Conservation (phyloP, 192 early-diverging fungal species). For the Linnemannia elongata region DNA sequence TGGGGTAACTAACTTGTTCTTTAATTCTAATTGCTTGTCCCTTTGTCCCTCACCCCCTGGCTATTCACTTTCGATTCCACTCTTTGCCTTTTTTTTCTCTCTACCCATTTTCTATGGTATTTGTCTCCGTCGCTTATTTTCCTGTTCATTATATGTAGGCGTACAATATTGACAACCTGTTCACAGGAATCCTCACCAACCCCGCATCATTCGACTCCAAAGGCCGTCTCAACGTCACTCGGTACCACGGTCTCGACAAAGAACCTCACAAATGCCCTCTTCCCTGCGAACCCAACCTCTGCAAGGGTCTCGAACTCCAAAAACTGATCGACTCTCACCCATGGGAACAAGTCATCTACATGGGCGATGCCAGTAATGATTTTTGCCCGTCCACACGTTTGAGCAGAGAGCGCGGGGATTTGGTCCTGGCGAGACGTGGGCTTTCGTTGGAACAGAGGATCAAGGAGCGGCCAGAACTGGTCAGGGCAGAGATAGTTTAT, state of each 20-base stretch:
- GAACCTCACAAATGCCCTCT: slow-evolving; percentile 64
- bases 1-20: slow-evolving; percentile 55
- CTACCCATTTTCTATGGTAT: not conserved
- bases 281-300: slow-evolving; percentile 71
- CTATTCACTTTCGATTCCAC: slow-evolving; percentile 11
- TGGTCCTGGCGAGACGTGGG: slow-evolving; percentile 30
- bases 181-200: slow-evolving; percentile 71
- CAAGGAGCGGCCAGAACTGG: slow-evolving; percentile 18
- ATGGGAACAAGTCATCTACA: slow-evolving; percentile 62
- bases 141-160: slow-evolving; percentile 40
- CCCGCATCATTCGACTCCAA: slow-evolving; percentile 60
- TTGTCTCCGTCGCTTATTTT: not conserved
- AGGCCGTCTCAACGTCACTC: slow-evolving; percentile 58
- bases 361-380: slow-evolving; percentile 69
- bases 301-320: slow-evolving; percentile 66
- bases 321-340: slow-evolving; percentile 29
- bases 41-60: slow-evolving; percentile 63
- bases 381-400: slow-evolving; percentile 65
- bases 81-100: not conserved
- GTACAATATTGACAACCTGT: slow-evolving; percentile 60
- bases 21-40: not conserved
- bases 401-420: slow-evolving; percentile 11
- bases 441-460: slow-evolving; percentile 36
- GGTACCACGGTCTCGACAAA: slow-evolving; percentile 48
- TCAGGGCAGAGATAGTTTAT: slow-evolving; percentile 42